Evolutionary conservation across 768 basidiomycete genomes (phyloP).

Genomic region (Suillus subaureus): DNA sequence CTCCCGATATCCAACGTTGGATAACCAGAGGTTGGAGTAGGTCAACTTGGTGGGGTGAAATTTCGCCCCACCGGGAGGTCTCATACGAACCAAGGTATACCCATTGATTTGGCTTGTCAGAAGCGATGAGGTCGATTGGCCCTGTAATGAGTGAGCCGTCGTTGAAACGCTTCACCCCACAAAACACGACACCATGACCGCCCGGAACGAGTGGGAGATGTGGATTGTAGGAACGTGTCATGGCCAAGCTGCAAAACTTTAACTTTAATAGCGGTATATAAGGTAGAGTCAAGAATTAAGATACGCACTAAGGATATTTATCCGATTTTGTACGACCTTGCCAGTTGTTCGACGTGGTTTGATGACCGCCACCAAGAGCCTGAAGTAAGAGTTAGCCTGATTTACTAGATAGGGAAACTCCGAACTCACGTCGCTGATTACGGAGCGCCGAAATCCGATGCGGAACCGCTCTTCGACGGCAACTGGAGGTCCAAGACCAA

Average conservation of each 20-base stretch:
- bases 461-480: slow-evolving; percentile 11
- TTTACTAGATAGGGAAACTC: background rate
- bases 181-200: slow-evolving; percentile 21
- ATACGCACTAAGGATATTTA: slow-evolving; percentile 4
- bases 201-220: slow-evolving; percentile 18
- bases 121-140: slow-evolving; percentile 20
- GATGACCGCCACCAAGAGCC: background rate
- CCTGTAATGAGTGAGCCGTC: background rate
- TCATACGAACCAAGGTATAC: slow-evolving; percentile 14
- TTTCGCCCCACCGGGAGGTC: slow-evolving; percentile 16
- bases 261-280: background rate
- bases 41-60: slow-evolving; percentile 14
- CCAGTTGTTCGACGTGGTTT: slow-evolving; percentile 5
- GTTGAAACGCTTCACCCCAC: background rate
- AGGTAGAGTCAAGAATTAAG: background rate
- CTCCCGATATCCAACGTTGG: slow-evolving; percentile 13
- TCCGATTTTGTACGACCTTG: background rate
- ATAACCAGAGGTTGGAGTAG: slow-evolving; percentile 13
- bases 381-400: background rate
- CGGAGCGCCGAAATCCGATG: slow-evolving; percentile 18
- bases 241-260: slow-evolving; percentile 8
- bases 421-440: slow-evolving; percentile 18
- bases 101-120: slow-evolving; percentile 14
- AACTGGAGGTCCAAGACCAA: slow-evolving; percentile 15
- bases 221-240: slow-evolving; percentile 19